Conservation (phyloP, 1,284 basidiomycete genomes). For the Ganoderma resinaceum region DNA sequence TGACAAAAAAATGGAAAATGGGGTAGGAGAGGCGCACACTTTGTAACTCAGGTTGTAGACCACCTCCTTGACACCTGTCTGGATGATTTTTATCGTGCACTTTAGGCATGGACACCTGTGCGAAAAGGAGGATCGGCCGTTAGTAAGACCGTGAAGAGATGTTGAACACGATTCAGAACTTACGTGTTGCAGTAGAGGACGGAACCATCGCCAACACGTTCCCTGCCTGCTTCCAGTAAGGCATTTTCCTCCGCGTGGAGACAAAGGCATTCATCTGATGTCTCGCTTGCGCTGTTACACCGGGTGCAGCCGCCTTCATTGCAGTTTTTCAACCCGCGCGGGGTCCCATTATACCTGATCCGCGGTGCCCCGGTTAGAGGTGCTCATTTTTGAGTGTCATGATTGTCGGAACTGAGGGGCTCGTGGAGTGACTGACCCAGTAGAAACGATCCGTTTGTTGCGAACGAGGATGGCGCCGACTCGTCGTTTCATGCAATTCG, state of each 20-base stretch:
- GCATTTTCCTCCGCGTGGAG: conserved; percentile 99
- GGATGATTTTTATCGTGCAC: conserved; percentile 97
- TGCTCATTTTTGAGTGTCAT: neutral
- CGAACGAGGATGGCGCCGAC: conserved; percentile 94
- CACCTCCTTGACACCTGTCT: conserved; percentile 92
- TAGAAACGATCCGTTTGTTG: conserved; percentile 89
- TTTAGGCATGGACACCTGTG: conserved; percentile 94
- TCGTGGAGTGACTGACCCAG: conserved; percentile 60
- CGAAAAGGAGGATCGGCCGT: neutral
- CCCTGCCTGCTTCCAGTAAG: conserved; percentile 89
- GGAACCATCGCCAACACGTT: conserved; percentile 82
- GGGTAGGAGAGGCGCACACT: conserved; percentile 65
- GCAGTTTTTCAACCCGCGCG: conserved; percentile 88
- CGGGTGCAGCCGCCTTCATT: conserved; percentile 87
- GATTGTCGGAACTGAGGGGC: neutral
- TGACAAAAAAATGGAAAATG: conserved; percentile 3
- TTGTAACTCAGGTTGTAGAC: conserved; percentile 97
- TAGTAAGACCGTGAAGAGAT: neutral
- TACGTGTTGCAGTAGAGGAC: conserved; percentile 93
- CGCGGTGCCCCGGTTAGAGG: neutral
- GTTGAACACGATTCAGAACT: conserved; percentile 35
- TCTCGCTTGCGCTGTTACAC: conserved; percentile 75
- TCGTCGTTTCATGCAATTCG: conserved; percentile 98
- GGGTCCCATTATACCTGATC: conserved; percentile 93
- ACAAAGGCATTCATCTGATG: conserved; percentile 89